Conservation (phyloP, 257 asterid genomes). For the Nicotiana paniculata region DNA sequence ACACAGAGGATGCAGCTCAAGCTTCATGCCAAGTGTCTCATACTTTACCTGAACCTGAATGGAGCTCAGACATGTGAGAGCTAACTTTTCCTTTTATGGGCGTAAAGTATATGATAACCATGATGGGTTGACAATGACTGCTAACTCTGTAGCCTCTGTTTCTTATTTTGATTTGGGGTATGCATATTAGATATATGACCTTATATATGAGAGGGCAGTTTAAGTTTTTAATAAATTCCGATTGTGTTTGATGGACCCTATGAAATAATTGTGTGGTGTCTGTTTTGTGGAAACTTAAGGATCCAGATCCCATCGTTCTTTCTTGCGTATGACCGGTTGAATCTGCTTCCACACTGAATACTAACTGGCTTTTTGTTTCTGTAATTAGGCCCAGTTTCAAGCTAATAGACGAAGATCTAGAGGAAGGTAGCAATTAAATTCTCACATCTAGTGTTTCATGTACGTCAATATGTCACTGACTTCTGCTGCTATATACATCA, state of each 20-base stretch:
- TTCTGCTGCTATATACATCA: conserved; percentile 10
- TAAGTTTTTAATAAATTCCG: neutral
- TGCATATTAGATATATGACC: neutral
- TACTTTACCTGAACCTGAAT: conserved; percentile 28
- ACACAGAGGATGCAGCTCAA: conserved; percentile 27
- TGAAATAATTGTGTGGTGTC: neutral
- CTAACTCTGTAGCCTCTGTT: neutral
- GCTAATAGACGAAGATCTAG: conserved; percentile 65
- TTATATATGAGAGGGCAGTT: neutral
- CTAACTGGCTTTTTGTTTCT: conserved; percentile 20
- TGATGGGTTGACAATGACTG: neutral
- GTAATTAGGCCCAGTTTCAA: conserved; percentile 80
- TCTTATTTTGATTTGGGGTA: neutral
- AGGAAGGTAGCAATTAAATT: conserved; percentile 41
- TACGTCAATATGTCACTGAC: conserved; percentile 14
- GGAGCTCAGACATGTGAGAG: conserved; percentile 52
- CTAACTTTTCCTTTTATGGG: conserved; percentile 1
- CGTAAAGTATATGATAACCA: neutral
- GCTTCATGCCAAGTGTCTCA: conserved; percentile 26
- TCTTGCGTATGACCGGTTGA: neutral
- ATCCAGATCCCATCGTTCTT: neutral
- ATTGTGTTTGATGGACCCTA: neutral
- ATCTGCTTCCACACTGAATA: neutral
- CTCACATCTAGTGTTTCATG: conserved; percentile 16
- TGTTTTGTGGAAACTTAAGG: conserved; percentile 1